Conservation (phyloP, 2,329 filamentous ascomycete species). For the Cadophora sp. region DNA sequence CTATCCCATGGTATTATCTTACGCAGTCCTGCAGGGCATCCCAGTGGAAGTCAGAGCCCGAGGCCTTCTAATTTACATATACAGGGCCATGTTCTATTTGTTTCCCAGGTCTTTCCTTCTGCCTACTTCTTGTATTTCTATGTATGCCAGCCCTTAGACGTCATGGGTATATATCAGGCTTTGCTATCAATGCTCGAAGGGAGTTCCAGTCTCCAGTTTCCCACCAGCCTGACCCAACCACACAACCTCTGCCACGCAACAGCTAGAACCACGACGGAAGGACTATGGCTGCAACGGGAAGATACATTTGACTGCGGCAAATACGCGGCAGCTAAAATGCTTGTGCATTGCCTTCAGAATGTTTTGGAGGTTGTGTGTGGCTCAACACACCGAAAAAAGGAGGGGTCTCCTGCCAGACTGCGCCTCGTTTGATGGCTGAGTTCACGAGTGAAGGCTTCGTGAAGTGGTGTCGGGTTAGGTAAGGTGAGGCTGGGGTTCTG, state of each 20-base stretch:
- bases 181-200: background rate
- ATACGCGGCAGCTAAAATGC: constrained; percentile 8
- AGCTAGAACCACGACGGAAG: background rate
- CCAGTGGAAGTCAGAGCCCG: no score
- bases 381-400: background rate
- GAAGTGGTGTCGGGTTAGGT: no score
- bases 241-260: background rate
- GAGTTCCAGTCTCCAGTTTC: background rate
- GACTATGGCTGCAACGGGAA: background rate
- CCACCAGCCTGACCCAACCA: background rate
- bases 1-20: no score
- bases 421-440: constrained; percentile 13
- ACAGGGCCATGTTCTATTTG: background rate
- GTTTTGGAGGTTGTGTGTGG: background rate
- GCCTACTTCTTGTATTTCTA: background rate
- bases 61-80: background rate
- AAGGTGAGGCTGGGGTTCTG: no score
- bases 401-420: constrained; percentile 2
- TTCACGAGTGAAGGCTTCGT: no score
- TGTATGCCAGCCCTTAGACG: background rate
- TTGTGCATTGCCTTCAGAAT: background rate
- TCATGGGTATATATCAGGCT: constrained; percentile 5
- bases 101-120: background rate
- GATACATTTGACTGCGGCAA: constrained; percentile 10
- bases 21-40: no score